phyloP scores from a whole-genome alignment of 1,139 yeast species.

The Blastobotrys buckinghamii region DNA sequence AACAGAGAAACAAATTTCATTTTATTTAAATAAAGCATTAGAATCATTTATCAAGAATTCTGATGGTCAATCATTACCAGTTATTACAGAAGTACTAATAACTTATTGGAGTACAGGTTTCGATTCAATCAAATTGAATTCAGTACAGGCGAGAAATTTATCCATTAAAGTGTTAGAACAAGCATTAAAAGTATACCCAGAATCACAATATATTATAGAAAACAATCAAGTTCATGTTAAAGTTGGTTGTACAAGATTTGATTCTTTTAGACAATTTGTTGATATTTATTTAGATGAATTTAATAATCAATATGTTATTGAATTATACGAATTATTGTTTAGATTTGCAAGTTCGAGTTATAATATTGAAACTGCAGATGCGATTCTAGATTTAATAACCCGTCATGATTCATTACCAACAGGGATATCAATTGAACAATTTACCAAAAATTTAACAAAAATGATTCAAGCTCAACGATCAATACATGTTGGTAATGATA shows the following conservation, averaged over 20 bases:
- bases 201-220: slow-evolving; percentile 14
- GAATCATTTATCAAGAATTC: slow-evolving; percentile 15
- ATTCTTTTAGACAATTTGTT: slow-evolving; percentile 17
- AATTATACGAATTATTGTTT: slow-evolving; percentile 26
- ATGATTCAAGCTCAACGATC: slow-evolving; percentile 22
- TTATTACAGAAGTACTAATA: slow-evolving; percentile 17
- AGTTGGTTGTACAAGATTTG: slow-evolving; percentile 17
- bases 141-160: slow-evolving; percentile 5
- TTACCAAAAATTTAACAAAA: slow-evolving; percentile 22
- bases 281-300: slow-evolving; percentile 15
- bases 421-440: slow-evolving; percentile 24
- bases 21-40: slow-evolving; percentile 14
- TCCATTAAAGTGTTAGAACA: slow-evolving; percentile 5
- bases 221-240: slow-evolving; percentile 18
- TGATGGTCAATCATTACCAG: slow-evolving; percentile 13
- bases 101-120: slow-evolving; percentile 18
- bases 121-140: slow-evolving; percentile 13
- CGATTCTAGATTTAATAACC: slow-evolving; percentile 16
- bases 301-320: slow-evolving; percentile 9
- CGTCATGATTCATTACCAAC: slow-evolving; percentile 16
- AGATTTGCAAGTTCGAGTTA: slow-evolving; percentile 28
- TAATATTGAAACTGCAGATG: slow-evolving; percentile 24
- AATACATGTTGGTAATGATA: slow-evolving; percentile 19
- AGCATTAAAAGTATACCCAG: slow-evolving; percentile 9
- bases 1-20: slow-evolving; percentile 3